phyloP scores from a whole-genome alignment of 805 yeast genomes.

The Komagataella pastoris region DNA sequence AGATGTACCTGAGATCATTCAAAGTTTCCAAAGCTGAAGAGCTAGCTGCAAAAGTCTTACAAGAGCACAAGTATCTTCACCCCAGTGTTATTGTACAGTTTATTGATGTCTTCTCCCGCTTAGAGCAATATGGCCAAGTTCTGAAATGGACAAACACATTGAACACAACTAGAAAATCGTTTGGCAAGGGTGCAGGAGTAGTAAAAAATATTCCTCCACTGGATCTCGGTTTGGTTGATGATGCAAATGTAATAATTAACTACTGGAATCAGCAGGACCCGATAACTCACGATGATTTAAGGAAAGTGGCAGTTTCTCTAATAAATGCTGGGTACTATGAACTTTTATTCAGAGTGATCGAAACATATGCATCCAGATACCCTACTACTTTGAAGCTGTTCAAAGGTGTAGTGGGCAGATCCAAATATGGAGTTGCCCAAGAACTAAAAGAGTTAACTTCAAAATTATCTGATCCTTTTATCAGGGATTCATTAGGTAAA shows the following conservation, averaged over 20 bases:
- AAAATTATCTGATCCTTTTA: neutral
- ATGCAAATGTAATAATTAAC: slow-evolving; percentile 10
- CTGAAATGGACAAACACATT: slow-evolving; percentile 18
- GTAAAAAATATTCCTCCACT: neutral
- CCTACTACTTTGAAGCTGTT: neutral
- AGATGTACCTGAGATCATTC: slow-evolving; percentile 21
- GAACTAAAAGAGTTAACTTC: neutral
- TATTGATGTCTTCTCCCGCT: slow-evolving; percentile 17
- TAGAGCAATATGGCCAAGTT: slow-evolving; percentile 14
- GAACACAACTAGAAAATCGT: slow-evolving; percentile 11
- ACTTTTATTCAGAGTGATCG: slow-evolving; percentile 8
- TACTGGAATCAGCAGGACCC: slow-evolving; percentile 16
- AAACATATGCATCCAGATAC: neutral
- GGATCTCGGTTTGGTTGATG: slow-evolving; percentile 11
- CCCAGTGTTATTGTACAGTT: slow-evolving; percentile 22
- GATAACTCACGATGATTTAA: slow-evolving; percentile 12
- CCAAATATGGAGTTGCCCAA: neutral
- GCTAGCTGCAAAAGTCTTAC: slow-evolving; percentile 15
- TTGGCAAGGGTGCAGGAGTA: slow-evolving; percentile 11
- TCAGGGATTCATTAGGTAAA: neutral
- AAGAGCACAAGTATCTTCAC: slow-evolving; percentile 19
- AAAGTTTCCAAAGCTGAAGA: slow-evolving; percentile 22
- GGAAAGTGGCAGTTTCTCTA: slow-evolving; percentile 11
- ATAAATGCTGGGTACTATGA: slow-evolving; percentile 8
- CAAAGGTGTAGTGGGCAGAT: neutral